Evolutionary conservation across 768 basidiomycete genomes (phyloP).

Genomic region (Tephrocybe rancida): DNA sequence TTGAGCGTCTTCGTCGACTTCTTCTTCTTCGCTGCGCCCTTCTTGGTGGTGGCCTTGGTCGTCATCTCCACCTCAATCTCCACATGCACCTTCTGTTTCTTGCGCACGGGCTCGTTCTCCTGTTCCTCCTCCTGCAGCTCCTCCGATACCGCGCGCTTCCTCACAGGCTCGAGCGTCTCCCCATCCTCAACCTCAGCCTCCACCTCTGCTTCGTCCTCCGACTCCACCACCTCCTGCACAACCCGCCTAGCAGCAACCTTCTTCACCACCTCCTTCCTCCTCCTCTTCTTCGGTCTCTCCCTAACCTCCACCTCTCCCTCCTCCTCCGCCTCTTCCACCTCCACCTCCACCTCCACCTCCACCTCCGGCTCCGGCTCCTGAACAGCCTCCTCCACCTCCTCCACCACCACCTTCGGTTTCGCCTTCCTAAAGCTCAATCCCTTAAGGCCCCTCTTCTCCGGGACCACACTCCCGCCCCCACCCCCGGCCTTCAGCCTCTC

Average conservation of each 20-base stretch:
- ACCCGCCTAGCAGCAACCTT: conserved; percentile 33
- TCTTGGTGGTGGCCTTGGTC: conserved; percentile 23
- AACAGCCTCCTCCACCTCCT: conserved; percentile 38
- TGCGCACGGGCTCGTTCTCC: conserved; percentile 43
- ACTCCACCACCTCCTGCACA: conserved; percentile 53
- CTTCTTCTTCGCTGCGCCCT: conserved; percentile 38
- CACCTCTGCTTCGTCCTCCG: conserved; percentile 65
- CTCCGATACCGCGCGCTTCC: conserved; percentile 49
- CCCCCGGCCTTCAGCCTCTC: conserved; percentile 43
- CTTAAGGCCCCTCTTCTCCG: conserved; percentile 46
- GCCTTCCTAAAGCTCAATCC: conserved; percentile 49
- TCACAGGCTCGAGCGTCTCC: conserved; percentile 52
- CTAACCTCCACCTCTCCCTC: conserved; percentile 37
- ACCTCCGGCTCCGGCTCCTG: conserved; percentile 40
- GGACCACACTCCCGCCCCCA: conserved; percentile 18
- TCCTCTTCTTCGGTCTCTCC: conserved; percentile 58
- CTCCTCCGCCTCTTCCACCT: conserved; percentile 33
- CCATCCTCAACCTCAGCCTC: conserved; percentile 53
- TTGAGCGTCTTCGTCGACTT: conserved; percentile 43
- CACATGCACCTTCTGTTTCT: conserved; percentile 38
- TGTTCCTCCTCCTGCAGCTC: conserved; percentile 34
- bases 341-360: conserved; percentile 40
- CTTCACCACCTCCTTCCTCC: conserved; percentile 48
- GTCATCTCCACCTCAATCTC: conserved; percentile 27
- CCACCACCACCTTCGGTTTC: conserved; percentile 42